Conservation (phyloP, 2,329 filamentous ascomycete species). For the Graphium sp. region DNA sequence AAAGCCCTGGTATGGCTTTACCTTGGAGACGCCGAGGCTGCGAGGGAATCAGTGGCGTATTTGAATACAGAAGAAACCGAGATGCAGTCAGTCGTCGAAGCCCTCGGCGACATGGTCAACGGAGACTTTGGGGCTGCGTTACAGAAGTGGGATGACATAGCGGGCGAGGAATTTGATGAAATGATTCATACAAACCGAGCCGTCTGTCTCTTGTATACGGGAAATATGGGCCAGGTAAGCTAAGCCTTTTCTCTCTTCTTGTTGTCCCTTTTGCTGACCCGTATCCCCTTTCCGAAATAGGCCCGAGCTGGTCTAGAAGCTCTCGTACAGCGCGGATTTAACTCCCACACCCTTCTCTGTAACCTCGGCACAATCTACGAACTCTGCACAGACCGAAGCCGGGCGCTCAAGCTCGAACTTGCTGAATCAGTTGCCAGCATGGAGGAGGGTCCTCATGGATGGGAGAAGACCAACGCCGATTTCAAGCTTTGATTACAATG, state of each 20-base stretch:
- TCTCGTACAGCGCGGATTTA: constrained; percentile 42
- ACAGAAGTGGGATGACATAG: constrained; percentile 34
- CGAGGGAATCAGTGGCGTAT: constrained; percentile 32
- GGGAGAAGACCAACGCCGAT: constrained; percentile 56
- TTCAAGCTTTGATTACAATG: constrained; percentile 49
- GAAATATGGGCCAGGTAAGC: constrained; percentile 52
- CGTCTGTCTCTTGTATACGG: constrained; percentile 70
- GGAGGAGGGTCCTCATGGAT: constrained; percentile 38
- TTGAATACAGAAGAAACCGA: constrained; percentile 13
- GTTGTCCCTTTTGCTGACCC: too few species aligned
- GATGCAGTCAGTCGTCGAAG: constrained; percentile 35
- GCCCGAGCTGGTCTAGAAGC: constrained; percentile 50
- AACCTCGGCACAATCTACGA: constrained; percentile 88
- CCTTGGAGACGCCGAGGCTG: constrained; percentile 58
- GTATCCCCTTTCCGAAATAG: constrained; percentile 21
- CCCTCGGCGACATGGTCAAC: constrained; percentile 65
- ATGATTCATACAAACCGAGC: constrained; percentile 71
- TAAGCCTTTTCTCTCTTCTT: not conserved
- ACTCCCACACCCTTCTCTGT: constrained; percentile 70
- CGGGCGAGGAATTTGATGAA: constrained; percentile 30
- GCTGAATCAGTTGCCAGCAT: constrained; percentile 51
- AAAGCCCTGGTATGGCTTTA: constrained; percentile 58
- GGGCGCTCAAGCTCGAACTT: constrained; percentile 51
- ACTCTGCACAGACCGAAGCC: constrained; percentile 64
- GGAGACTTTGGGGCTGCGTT: constrained; percentile 52